Conservation (phyloP, 2,329 filamentous ascomycete species). For the Thermomyces lanuginosus region DNA sequence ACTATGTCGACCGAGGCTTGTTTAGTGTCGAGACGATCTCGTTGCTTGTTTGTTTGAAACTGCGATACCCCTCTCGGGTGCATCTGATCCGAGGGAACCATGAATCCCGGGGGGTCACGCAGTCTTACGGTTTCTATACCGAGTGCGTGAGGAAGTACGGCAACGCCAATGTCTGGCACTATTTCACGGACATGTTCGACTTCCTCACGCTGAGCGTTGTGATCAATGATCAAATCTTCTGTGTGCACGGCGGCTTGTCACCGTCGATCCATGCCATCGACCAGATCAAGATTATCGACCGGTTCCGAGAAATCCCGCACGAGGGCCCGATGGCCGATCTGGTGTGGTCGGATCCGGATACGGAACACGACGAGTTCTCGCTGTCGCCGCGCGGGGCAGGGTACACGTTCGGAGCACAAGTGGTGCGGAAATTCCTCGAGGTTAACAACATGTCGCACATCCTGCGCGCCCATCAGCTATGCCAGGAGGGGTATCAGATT, state of each 20-base stretch:
- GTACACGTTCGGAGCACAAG: conserved; percentile 94
- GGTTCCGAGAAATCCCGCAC: conserved; percentile 94
- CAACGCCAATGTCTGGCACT: conserved; percentile 97
- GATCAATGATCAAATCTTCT: conserved; percentile 98
- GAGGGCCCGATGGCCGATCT: conserved; percentile 99
- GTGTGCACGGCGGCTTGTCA: conserved; percentile 82
- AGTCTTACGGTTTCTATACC: conserved; percentile 98
- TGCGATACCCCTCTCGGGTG: conserved; percentile 89
- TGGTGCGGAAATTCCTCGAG: conserved; percentile 94
- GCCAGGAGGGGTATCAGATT: conserved; percentile 94
- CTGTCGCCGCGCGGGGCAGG: conserved; percentile 84
- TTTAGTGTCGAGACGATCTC: conserved; percentile 99
- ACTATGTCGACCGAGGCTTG: conserved; percentile 95
- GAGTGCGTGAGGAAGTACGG: conserved; percentile 97
- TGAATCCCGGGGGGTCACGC: conserved; percentile 91
- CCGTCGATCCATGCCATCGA: conserved; percentile 95
- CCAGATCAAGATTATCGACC: conserved; percentile 98
- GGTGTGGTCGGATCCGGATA: conserved; percentile 95
- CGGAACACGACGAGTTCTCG: conserved; percentile 94
- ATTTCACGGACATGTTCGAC: conserved; percentile 99
- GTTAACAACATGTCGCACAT: conserved; percentile 98
- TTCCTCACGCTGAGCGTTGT: conserved; percentile 92
- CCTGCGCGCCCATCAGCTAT: conserved; percentile 90
- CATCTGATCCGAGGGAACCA: conserved; percentile 96
- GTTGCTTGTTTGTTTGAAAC: conserved; percentile 87